These are phyloP conservation scores for Xylariaceae sp. DNA, from an alignment of 2,329 filamentous ascomycete genomes.

Conservation along the genomic window DNA sequence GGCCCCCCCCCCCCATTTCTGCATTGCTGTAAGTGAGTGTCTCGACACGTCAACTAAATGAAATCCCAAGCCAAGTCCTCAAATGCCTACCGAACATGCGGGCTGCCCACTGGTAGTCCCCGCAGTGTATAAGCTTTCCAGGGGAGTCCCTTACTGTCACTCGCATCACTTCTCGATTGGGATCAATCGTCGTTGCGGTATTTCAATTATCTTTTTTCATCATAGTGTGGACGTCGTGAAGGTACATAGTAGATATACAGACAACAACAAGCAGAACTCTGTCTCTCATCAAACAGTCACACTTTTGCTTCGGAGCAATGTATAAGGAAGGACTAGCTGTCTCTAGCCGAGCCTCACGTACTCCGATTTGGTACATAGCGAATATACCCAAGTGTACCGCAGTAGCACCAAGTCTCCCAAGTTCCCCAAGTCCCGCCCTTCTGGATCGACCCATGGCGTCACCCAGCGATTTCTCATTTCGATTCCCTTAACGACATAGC, in stretches of 20 bases:
- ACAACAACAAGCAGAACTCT: neutral
- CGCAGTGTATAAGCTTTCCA: conserved; percentile 11
- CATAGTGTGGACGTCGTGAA: neutral
- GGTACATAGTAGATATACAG: neutral
- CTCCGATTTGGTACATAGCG: conserved; percentile 10
- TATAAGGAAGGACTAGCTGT: conserved; percentile 1
- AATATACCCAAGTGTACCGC: conserved; percentile 11
- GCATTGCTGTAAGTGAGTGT: neutral
- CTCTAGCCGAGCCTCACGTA: neutral
- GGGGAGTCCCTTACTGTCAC: neutral
- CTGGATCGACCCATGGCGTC: conserved; percentile 30
- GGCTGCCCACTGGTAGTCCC: neutral
- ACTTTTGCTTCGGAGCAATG: neutral
- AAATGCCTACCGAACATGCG: neutral
- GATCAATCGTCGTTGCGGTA: neutral
- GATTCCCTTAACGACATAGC: conserved; percentile 9
- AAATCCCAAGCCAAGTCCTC: neutral
- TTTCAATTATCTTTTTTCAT: neutral
- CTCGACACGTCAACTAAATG: neutral
- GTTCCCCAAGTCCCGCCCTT: conserved; percentile 28
- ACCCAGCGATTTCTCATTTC: conserved; percentile 27
- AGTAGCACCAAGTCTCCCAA: conserved; percentile 7
- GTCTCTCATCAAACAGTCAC: neutral
- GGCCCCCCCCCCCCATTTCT: conserved; percentile 10
- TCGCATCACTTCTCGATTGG: neutral